Evolutionary conservation across 2,329 filamentous ascomycete species (phyloP).

Genomic region (Diaporthe destruens): DNA sequence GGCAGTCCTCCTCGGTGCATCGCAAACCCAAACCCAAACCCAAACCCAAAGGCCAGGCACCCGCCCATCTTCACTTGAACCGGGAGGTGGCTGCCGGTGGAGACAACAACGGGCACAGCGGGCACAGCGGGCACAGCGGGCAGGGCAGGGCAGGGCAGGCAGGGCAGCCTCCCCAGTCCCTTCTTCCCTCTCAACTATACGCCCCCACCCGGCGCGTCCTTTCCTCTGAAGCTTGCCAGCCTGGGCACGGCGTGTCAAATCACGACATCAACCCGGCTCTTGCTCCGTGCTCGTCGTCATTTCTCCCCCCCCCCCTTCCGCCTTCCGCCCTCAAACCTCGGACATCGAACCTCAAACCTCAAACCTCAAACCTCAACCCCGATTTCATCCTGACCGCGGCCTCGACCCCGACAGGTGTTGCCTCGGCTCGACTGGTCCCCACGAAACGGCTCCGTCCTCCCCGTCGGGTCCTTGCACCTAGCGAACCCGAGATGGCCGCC

Average conservation of each 20-base stretch:
- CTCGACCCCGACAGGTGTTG: slow-evolving; percentile 3
- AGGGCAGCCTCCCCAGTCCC: neutral
- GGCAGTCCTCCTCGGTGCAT: neutral
- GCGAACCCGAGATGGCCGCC: slow-evolving; percentile 56
- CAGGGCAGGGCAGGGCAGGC: too few species aligned
- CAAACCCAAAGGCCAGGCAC: neutral
- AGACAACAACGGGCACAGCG: neutral
- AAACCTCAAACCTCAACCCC: too few species aligned
- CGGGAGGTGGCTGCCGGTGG: slow-evolving; percentile 7
- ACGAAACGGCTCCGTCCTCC: neutral
- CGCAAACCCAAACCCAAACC: neutral
- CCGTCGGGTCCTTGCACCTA: neutral
- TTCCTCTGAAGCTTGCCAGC: neutral
- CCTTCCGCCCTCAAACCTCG: too few species aligned
- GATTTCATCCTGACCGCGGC: too few species aligned
- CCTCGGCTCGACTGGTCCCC: neutral
- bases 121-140: too few species aligned
- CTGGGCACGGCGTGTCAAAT: neutral
- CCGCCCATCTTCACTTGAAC: neutral
- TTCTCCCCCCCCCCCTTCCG: neutral
- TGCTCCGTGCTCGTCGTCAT: slow-evolving; percentile 7
- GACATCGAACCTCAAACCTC: too few species aligned
- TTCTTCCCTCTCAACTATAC: neutral
- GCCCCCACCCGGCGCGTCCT: too few species aligned
- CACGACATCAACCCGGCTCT: slow-evolving; percentile 34